Base-by-base conservation (phyloP, 257 asterid genomes). In the Primulina huaijiensis region DNA sequence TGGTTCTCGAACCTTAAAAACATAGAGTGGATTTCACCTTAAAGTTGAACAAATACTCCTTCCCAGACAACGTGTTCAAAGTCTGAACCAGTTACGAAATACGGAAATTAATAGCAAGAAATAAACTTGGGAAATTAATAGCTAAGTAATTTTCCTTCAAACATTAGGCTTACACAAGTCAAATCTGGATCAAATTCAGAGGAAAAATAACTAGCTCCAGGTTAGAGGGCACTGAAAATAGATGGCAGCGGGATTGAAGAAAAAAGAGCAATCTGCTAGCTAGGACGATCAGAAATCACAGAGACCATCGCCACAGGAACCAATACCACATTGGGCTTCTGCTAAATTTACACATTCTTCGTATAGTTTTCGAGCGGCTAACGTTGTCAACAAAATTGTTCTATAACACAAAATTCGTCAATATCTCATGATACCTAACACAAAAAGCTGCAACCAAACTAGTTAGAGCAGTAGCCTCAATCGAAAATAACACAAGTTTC, bases 401-500 rank as follows among this genome's bases (percentile, higher is more conserved):
- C 23, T 33, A 75, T 3, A 55, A 75, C 56, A 69, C 58, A 46
- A 23, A 65, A 27, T 34, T 33, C 35, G 11, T 62, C 34, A 65
- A 50, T n/a, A 25, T 25, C 43, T 12, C 20, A 1, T 33, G 29
- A 8, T n/a, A 17, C 16, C 71, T 14, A 57, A 40, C 38, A 34
- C 19, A 59, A 56, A 29, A 7, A 37, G 65, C 71, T 12, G 33
- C 38, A 71, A 33, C 70, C 19, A 78, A 16, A 60, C 72, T 60
- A 63, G 52, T 46, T 46, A 46, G 7, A 19, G 55, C 55, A 40
- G 52, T 11, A 2, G 17, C 52, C 52, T 10, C 17, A 10, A 40
- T 40, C 2, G 17, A 40, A 8, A 40, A 40, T 11, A 40, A 40
- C 55, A 46, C 7, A 3, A 35, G 19, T 16, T 16, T 46, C 55